Evolutionary conservation across 768 basidiomycete genomes (phyloP), one percentile per base, ranked within the genome.

Genomic region (Pholiota conissans): DNA sequence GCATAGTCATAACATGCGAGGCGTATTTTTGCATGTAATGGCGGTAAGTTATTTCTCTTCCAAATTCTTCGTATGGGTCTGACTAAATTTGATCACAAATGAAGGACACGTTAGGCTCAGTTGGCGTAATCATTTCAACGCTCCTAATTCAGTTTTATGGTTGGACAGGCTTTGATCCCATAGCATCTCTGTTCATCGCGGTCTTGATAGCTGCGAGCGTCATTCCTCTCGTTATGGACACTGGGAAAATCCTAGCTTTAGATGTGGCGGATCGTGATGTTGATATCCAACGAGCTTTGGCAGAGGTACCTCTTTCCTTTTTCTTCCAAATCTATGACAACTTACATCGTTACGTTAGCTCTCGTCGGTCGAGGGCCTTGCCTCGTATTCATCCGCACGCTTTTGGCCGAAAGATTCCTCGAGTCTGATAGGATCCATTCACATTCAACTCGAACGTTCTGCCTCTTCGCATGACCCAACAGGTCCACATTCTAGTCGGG

Each of bases 111-210:
- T 81, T 98, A 8, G 97, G 97, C 46, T 97, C 95, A 16, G 95
- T 98, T 20, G 97, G 97, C 16, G 97, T 99, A 16, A 99, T 99
- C 68, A 83, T 98, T 52, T 98, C 97, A 24, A 99, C 97, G 2
- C 76, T 98, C 16, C 82, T 98, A 54, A 98, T 99, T 60, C 89
- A 95, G 69, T 87, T 87, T 60, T 98, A 97, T 64, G 96, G 97
- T 22, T 98, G 95, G 95, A 98, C 96, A 11, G 95, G 95, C 18
- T 99, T 98, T 69, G 97, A 99, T 73, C 97, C 97, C 0, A 94
- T 99, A 58, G 97, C 97, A 0, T 95, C 93, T 8, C 76, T 99
- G 27, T 96, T 99, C 72, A 99, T 99, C 62, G 97, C 97, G 5
- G 74, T 92, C 8, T 76, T 99, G 62, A 99, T 99, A 64, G 93